phyloP scores from a whole-genome alignment of 2,329 filamentous ascomycete species.

The Chaetomiaceae sp. region DNA sequence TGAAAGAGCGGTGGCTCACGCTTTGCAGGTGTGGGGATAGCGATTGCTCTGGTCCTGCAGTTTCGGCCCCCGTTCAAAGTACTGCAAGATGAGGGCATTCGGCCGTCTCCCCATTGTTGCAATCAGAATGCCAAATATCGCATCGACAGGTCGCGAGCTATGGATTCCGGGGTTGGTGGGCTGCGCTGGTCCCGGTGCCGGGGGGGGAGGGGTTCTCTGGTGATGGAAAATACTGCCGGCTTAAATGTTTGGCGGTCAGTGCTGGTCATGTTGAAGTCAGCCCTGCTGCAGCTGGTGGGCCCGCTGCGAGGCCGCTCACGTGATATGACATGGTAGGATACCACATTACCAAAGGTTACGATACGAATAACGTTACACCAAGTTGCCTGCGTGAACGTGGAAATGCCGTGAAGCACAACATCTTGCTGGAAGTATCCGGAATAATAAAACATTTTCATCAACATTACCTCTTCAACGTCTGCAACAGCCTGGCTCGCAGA shows the following conservation, averaged over 20 bases:
- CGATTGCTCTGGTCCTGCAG: constrained; percentile 85
- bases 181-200: constrained; percentile 11
- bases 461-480: too few relatives aligned
- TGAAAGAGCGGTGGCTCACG: constrained; percentile 30
- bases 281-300: background rate
- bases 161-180: background rate
- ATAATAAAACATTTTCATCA: too few relatives aligned
- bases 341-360: too few relatives aligned
- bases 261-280: background rate
- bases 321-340: too few relatives aligned
- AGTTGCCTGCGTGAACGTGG: too few relatives aligned
- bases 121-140: constrained; percentile 12
- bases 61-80: constrained; percentile 82
- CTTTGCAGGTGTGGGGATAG: constrained; percentile 86
- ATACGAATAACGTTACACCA: too few relatives aligned
- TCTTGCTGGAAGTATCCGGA: too few relatives aligned
- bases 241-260: constrained; percentile 25
- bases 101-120: constrained; percentile 64
- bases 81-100: constrained; percentile 79
- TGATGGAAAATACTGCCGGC: constrained; percentile 18
- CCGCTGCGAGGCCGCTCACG: too few relatives aligned
- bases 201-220: constrained; percentile 21
- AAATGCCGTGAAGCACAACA: too few relatives aligned
- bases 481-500: too few relatives aligned
- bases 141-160: constrained; percentile 17